Conservation (phyloP, 2,329 filamentous ascomycete genomes). For the Calonectria honghensis region DNA sequence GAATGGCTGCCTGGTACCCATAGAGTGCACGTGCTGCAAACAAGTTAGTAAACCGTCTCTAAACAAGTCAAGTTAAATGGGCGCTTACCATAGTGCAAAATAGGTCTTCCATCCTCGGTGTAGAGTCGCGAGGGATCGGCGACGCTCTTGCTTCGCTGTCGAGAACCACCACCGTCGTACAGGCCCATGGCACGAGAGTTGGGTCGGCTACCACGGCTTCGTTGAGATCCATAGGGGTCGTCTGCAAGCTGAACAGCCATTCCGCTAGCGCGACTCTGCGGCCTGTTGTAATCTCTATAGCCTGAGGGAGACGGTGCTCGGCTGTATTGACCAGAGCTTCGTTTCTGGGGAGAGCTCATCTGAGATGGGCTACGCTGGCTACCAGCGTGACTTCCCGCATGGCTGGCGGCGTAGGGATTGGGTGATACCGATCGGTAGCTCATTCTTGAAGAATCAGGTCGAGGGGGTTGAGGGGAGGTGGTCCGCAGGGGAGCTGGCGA, state of each 20-base stretch:
- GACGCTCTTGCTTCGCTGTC: constrained; percentile 86
- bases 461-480: constrained; percentile 77
- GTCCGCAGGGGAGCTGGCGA: constrained; percentile 82
- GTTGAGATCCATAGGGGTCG: constrained; percentile 75
- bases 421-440: constrained; percentile 74
- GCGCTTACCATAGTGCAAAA: constrained; percentile 93
- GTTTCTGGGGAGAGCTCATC: constrained; percentile 64
- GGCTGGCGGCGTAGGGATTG: constrained; percentile 74
- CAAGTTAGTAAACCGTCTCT: constrained; percentile 47
- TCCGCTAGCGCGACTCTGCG: constrained; percentile 70
- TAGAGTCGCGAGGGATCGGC: constrained; percentile 88
- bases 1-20: constrained; percentile 94
- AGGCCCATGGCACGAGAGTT: constrained; percentile 73
- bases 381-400: constrained; percentile 49
- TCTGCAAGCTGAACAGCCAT: constrained; percentile 83
- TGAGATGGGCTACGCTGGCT: constrained; percentile 62
- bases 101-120: constrained; percentile 89
- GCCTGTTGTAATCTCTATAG: constrained; percentile 68
- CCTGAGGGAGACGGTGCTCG: constrained; percentile 70
- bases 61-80: constrained; percentile 7
- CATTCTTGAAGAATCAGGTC: constrained; percentile 65
- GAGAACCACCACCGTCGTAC: constrained; percentile 71
- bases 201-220: constrained; percentile 71
- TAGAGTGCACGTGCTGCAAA: constrained; percentile 90
- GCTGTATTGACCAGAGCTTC: constrained; percentile 70